Evolutionary conservation across 495 filamentous ascomycete species (phyloP).

Genomic region (Talaromyces stipitatus): DNA sequence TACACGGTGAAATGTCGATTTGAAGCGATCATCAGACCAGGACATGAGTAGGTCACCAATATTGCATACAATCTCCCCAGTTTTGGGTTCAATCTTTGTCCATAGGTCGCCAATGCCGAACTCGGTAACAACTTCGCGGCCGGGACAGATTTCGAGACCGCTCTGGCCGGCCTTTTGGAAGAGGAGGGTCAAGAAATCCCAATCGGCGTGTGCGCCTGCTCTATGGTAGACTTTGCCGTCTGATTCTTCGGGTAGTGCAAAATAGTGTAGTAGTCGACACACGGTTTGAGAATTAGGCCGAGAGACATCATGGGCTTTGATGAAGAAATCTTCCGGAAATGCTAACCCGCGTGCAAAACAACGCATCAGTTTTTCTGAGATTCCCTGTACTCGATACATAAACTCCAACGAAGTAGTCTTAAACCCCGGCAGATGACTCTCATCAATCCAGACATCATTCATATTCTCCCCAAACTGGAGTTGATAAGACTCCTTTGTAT

Average conservation of each 20-base stretch:
- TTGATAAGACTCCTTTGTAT: constrained; percentile 57
- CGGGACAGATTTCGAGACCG: constrained; percentile 60
- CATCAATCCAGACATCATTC: constrained; percentile 43
- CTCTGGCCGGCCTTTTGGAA: constrained; percentile 56
- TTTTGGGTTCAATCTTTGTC: constrained; percentile 51
- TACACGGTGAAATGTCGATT: constrained; percentile 56
- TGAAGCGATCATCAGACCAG: constrained; percentile 64
- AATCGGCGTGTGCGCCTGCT: constrained; percentile 59
- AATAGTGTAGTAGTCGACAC: constrained; percentile 54
- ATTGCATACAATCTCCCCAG: constrained; percentile 57
- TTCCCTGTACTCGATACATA: constrained; percentile 43
- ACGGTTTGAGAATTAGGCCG: constrained; percentile 45
- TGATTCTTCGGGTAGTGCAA: constrained; percentile 32
- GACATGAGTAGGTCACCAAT: constrained; percentile 64
- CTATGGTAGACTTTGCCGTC: constrained; percentile 45
- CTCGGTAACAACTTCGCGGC: constrained; percentile 50
- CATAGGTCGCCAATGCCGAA: constrained; percentile 53
- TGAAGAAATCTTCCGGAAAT: constrained; percentile 49
- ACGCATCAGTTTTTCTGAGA: constrained; percentile 50
- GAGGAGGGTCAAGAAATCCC: constrained; percentile 56
- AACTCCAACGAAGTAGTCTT: constrained; percentile 33
- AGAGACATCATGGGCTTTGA: constrained; percentile 43
- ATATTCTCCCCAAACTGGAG: constrained; percentile 52
- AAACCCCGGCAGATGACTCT: constrained; percentile 42
- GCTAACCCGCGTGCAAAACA: constrained; percentile 53